phyloP scores from a whole-genome alignment of 2,329 filamentous ascomycete species.

The Aspergillus udagawae region DNA sequence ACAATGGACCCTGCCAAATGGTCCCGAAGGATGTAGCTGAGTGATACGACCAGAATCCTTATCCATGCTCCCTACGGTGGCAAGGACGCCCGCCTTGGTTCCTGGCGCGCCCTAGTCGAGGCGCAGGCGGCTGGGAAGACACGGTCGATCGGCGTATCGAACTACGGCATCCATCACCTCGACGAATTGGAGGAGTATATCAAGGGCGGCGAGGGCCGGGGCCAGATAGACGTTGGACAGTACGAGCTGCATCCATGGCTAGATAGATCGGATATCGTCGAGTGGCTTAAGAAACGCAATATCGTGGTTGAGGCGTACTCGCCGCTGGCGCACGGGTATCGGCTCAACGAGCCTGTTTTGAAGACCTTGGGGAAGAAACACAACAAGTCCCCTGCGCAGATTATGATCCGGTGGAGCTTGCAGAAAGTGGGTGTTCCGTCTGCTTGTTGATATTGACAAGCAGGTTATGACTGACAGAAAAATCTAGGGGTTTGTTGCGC shows the following conservation, averaged over 20 bases:
- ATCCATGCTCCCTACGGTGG: conserved; percentile 78
- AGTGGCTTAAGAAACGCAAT: conserved; percentile 60
- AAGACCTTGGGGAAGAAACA: conserved; percentile 63
- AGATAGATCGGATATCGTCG: conserved; percentile 63
- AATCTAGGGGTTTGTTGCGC: conserved; percentile 55
- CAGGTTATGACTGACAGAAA: background rate
- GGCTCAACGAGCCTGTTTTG: conserved; percentile 66
- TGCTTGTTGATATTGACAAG: conserved; percentile 3
- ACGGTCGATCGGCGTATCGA: conserved; percentile 69
- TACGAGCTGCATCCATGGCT: conserved; percentile 83
- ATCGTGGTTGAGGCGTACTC: conserved; percentile 78
- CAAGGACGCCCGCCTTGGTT: conserved; percentile 61
- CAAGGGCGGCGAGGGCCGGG: conserved; percentile 52
- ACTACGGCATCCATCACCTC: conserved; percentile 72
- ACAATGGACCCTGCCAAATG: background rate
- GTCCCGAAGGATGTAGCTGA: background rate
- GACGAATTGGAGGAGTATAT: conserved; percentile 58
- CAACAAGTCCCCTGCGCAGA: conserved; percentile 64
- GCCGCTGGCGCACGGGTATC: conserved; percentile 66
- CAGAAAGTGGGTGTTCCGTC: conserved; percentile 62
- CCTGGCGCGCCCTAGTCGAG: conserved; percentile 74
- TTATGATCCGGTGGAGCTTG: conserved; percentile 73
- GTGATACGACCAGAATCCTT: conserved; percentile 46
- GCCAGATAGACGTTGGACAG: conserved; percentile 70
- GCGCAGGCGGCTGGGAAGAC: conserved; percentile 69